Conservation (phyloP, 768 basidiomycete species). For the Neoboletus magnificus region DNA sequence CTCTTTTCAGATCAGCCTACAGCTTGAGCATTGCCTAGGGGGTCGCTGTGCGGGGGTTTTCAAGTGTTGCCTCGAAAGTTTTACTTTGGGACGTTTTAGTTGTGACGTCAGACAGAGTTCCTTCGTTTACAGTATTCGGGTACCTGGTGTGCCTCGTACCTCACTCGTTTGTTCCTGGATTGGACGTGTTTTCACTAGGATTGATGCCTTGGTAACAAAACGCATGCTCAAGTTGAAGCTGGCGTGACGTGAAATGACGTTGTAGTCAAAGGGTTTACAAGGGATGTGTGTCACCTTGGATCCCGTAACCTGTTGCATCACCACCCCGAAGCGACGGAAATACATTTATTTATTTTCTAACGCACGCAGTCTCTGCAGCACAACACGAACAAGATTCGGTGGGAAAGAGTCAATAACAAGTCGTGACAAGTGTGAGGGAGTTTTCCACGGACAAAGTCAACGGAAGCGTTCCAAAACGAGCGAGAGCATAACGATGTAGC, state of each 20-base stretch:
- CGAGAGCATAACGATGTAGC: slow-evolving; percentile 26
- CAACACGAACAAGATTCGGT: slow-evolving; percentile 11
- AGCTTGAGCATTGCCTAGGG: slow-evolving; percentile 44
- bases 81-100: too few relatives aligned
- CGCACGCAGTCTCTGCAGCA: slow-evolving; percentile 10
- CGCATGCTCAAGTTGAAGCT: too few relatives aligned
- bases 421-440: slow-evolving; percentile 17
- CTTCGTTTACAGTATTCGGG: not conserved
- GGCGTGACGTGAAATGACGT: not conserved
- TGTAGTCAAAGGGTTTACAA: too few relatives aligned
- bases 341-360: slow-evolving; percentile 18
- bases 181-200: too few relatives aligned
- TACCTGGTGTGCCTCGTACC: not conserved
- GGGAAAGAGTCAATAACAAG: slow-evolving; percentile 19
- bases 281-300: not conserved
- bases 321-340: slow-evolving; percentile 13
- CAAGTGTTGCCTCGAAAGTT: not conserved
- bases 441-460: slow-evolving; percentile 12
- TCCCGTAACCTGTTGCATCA: not conserved
- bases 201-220: too few relatives aligned
- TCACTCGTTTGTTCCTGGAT: not conserved
- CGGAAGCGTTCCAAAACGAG: slow-evolving; percentile 21
- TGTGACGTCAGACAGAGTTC: not conserved
- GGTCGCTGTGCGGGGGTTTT: not conserved
- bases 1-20: slow-evolving; percentile 39